Evolutionary conservation across 75 land plant species (phyloP).

Genomic region (Sequoiadendron giganteum): DNA sequence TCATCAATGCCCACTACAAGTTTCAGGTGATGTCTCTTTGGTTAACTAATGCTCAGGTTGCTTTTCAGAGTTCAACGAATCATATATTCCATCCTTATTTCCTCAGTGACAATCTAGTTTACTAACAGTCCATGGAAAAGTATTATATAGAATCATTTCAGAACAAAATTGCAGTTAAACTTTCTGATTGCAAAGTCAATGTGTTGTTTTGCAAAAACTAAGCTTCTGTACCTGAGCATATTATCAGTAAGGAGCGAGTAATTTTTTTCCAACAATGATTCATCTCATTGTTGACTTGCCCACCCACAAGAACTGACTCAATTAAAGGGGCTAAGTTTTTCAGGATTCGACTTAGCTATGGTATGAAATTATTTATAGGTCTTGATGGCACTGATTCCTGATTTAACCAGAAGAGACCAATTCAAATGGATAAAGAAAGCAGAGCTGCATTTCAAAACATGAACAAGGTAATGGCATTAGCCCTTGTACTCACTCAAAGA

Average conservation of each 20-base stretch:
- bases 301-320: not conserved
- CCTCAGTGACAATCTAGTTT: too few relatives aligned
- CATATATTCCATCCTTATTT: too few relatives aligned
- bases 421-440: not conserved
- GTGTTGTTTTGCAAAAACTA: not conserved
- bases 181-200: too few relatives aligned
- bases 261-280: not conserved
- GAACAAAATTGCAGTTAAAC: too few relatives aligned
- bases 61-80: too few relatives aligned
- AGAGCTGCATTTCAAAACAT: not conserved
- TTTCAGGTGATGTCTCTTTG: too few relatives aligned
- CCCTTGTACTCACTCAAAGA: not conserved
- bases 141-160: too few relatives aligned
- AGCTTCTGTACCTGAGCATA: not conserved
- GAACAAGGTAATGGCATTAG: not conserved
- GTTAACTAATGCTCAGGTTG: too few relatives aligned
- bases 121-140: too few relatives aligned
- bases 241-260: too few relatives aligned
- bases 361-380: not conserved
- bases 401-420: not conserved
- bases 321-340: not conserved
- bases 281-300: not conserved
- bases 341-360: not conserved
- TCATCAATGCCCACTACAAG: too few relatives aligned
- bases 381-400: not conserved